Evolutionary conservation across 2,329 filamentous ascomycete species (phyloP), one percentile per base, ranked within the genome.

Genomic region (Penicillium sp.): DNA sequence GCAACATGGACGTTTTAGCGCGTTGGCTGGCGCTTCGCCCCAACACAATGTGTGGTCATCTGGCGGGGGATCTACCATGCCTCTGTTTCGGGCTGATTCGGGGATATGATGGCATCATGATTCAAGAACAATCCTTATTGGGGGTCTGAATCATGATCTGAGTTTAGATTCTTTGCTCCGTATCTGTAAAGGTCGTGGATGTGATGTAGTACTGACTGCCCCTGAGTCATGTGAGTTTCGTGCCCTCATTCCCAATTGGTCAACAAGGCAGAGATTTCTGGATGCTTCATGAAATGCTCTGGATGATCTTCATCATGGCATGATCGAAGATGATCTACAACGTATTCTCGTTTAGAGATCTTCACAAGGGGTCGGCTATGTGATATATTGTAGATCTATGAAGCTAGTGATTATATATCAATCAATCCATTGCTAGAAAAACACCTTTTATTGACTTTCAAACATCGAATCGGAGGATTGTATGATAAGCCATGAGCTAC

Each of bases 1-100:
- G 53, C 59, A 60, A 63, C 48, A 56, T 45, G 40, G 41, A 35
- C 27, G 29, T 38, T 44, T 47, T 40, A 40, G 26, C 32, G 46
- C 30, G 11, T 44, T 55, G 18, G 40, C 32, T 45, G 23, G 40
- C 41, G 36, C 44, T 52, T 38, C 30, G 43, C 11, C 38, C 38
- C 13, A 34, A 48, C 16, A 7, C 18, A 18, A 29, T 47, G 48
- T 32, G 23, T 23, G 23, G 48, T 48, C 43, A n/a, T n/a, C n/a
- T n/a, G 53, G 18, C 35, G 23, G 16, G 38, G 35, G 19, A 30
- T 46, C 23, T 23, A 34, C 35, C 7, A 23, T 36, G 30, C 38
- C 35, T n/a, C 11, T 30, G 35, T 40, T n/a, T 45, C 38, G 41
- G 39, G 36, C 32, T 43, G 7, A 34, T 46, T 30, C 27, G 26